Percentiles rank a stretch among this genome's conserved stretches.
Evolutionary conservation across 2,329 filamentous ascomycete genomes (phyloP).

Genomic region (Coniella lustricola): DNA sequence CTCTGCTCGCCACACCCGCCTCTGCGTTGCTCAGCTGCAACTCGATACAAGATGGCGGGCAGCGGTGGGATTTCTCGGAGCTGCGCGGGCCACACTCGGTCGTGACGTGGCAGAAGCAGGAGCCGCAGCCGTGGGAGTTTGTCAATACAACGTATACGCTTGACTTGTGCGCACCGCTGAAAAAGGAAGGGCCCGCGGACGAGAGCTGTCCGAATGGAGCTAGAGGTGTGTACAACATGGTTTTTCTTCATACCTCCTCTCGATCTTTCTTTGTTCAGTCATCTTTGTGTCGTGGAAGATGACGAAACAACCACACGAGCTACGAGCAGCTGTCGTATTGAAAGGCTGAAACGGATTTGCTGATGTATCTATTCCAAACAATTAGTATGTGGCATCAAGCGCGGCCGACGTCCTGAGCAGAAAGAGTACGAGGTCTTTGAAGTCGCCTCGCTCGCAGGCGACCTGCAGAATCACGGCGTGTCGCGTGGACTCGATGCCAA

Average conservation of each 20-base stretch:
- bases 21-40: conserved; percentile 54
- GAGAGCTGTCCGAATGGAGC: conserved; percentile 63
- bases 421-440: conserved; percentile 44
- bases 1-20: conserved; percentile 28
- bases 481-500: conserved; percentile 51
- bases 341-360: no score
- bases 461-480: conserved; percentile 50
- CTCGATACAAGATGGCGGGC: conserved; percentile 50
- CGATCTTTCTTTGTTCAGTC: not conserved
- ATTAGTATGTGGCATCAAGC: conserved; percentile 69
- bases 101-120: conserved; percentile 44
- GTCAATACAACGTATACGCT: conserved; percentile 76
- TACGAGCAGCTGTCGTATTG: no score
- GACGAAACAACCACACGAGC: no score
- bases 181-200: conserved; percentile 46
- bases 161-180: conserved; percentile 65
- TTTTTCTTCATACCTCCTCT: not conserved
- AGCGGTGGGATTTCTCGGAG: conserved; percentile 56
- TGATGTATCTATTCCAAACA: no score
- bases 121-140: conserved; percentile 39
- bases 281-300: not conserved
- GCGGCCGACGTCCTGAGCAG: conserved; percentile 40
- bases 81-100: conserved; percentile 64
- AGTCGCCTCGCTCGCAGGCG: conserved; percentile 69
- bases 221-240: conserved; percentile 44